Conservation (phyloP, 352 stramenopile genomes). For the Phytopythium litorale region DNA sequence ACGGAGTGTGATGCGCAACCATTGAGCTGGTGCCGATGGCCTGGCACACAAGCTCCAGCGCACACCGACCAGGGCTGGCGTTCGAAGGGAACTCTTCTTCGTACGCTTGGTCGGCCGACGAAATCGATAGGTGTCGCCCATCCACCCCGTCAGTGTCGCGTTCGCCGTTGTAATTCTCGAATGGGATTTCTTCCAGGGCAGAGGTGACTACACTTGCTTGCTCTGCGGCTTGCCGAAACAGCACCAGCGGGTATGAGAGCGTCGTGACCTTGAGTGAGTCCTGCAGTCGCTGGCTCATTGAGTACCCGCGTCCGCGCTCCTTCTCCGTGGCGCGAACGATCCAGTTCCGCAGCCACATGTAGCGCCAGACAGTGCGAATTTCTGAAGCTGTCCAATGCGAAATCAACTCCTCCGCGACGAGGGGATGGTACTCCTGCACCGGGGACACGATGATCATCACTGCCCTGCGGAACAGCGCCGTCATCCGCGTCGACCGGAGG, state of each 20-base stretch:
- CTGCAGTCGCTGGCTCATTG: constrained; percentile 54
- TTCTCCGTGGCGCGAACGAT: constrained; percentile 74
- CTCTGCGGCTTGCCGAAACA: constrained; percentile 75
- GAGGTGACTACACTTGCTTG: constrained; percentile 68
- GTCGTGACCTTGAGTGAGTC: constrained; percentile 71
- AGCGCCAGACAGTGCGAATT: constrained; percentile 78
- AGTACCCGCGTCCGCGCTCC: constrained; percentile 65
- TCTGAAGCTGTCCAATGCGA: constrained; percentile 71
- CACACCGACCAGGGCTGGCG: constrained; percentile 63
- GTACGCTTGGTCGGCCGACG: constrained; percentile 32
- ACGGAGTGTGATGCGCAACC: constrained; percentile 26
- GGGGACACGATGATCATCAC: constrained; percentile 81
- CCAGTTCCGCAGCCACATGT: constrained; percentile 84
- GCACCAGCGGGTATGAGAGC: constrained; percentile 55
- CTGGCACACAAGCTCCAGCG: constrained; percentile 58
- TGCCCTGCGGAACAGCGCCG: constrained; percentile 68
- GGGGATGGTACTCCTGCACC: constrained; percentile 65
- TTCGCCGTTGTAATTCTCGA: constrained; percentile 3
- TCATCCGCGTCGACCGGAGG: constrained; percentile 45
- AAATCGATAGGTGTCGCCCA: not conserved
- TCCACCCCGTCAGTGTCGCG: not conserved
- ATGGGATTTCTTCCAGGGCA: constrained; percentile 52
- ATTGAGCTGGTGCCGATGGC: constrained; percentile 67
- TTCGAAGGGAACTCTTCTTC: constrained; percentile 70
- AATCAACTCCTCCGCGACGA: constrained; percentile 81